Percentiles rank a stretch among this genome's conserved stretches.
Conservation (phyloP, 805 yeast species). For the Torulaspora maleeae region DNA sequence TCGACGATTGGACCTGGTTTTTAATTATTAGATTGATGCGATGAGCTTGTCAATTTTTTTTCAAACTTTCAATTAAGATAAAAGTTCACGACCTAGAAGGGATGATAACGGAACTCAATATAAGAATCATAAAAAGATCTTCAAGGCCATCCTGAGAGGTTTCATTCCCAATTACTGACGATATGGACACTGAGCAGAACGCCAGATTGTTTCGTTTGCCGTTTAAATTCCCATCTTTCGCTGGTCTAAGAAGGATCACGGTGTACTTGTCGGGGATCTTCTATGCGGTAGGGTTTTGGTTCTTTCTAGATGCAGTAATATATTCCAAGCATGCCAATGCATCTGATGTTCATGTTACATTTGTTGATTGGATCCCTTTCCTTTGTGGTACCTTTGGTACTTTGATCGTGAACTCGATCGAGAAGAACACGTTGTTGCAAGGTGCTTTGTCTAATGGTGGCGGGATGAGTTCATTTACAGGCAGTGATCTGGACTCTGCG, state of each 20-base stretch:
- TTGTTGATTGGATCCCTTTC: constrained; percentile 94
- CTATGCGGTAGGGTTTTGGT: constrained; percentile 86
- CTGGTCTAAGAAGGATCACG: constrained; percentile 63
- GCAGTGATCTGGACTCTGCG: constrained; percentile 40
- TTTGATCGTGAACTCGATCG: constrained; percentile 57
- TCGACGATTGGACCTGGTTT: constrained; percentile 5
- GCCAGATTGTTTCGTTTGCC: constrained; percentile 61
- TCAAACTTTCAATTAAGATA: background rate
- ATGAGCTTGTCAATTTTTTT: constrained; percentile 10
- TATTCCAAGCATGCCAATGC: constrained; percentile 83
- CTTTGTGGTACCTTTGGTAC: constrained; percentile 86
- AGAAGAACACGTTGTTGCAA: constrained; percentile 39
- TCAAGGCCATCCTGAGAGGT: background rate
- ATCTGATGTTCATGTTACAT: constrained; percentile 78
- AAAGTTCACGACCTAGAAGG: background rate
- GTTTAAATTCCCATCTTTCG: constrained; percentile 65
- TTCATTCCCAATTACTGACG: background rate
- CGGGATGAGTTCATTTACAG: constrained; percentile 25
- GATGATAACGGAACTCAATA: background rate
- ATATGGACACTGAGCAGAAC: constrained; percentile 39
- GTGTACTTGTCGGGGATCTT: constrained; percentile 73
- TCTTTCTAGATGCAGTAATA: constrained; percentile 81
- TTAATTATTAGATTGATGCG: constrained; percentile 8
- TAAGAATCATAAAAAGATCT: background rate
- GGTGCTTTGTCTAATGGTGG: constrained; percentile 39